A percentile compares a stretch with the other conserved stretches of the same genome.
Evolutionary conservation across 2,329 filamentous ascomycete genomes (phyloP).

Genomic region (Simplicillium aogashimaense): DNA sequence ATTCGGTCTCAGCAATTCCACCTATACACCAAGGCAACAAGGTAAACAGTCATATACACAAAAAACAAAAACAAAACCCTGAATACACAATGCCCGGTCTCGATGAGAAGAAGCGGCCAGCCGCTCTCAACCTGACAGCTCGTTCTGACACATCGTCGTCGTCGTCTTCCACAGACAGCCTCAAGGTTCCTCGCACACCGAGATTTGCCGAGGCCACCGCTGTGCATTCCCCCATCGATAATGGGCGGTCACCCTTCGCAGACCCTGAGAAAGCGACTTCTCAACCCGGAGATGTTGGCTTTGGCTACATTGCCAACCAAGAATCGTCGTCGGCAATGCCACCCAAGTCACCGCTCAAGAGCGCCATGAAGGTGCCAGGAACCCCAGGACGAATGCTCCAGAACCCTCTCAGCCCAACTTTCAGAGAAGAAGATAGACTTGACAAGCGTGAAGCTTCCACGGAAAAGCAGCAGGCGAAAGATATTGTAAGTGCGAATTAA

Average conservation of each 20-base stretch:
- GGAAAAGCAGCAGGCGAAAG: conserved; percentile 78
- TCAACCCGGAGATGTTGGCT: conserved; percentile 79
- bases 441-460: conserved; percentile 77
- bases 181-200: conserved; percentile 62
- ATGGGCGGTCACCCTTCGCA: conserved; percentile 43
- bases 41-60: conserved; percentile 4
- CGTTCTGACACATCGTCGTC: conserved; percentile 40
- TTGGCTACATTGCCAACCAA: conserved; percentile 71
- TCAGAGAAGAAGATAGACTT: conserved; percentile 74
- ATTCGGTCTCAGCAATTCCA: conserved; percentile 10
- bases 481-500: conserved; percentile 57
- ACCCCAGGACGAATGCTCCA: conserved; percentile 62
- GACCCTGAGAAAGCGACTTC: conserved; percentile 50
- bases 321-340: conserved; percentile 55
- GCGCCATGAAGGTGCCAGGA: conserved; percentile 79
- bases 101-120: conserved; percentile 47
- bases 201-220: conserved; percentile 75
- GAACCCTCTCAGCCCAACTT: conserved; percentile 84
- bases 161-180: conserved; percentile 42
- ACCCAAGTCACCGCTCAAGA: conserved; percentile 75
- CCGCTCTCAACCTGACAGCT: conserved; percentile 41
- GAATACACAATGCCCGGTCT: conserved; percentile 21
- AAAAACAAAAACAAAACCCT: too few species aligned
- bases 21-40: neutral
- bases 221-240: conserved; percentile 66